phyloP scores from a whole-genome alignment of 1,284 basidiomycete species.

The Pascua guehoae region DNA sequence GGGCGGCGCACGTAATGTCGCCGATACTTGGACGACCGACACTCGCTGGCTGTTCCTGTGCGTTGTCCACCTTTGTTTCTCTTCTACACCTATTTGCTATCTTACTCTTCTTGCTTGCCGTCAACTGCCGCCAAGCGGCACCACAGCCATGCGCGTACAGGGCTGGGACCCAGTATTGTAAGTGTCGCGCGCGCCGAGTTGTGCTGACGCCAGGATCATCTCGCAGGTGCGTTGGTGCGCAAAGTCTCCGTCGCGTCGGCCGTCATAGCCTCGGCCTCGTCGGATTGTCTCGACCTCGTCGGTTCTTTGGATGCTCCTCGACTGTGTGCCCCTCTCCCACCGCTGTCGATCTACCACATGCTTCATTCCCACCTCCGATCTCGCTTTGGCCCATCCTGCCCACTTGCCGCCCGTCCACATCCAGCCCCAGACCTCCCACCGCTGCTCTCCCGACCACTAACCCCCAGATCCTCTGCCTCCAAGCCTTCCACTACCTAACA shows the following conservation, averaged over 20 bases:
- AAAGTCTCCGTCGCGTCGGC: no score
- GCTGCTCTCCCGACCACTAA: background rate
- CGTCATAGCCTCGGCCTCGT: no score
- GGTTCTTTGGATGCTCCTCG: background rate
- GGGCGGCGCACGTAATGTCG: no score
- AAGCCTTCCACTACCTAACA: slow-evolving; percentile 86
- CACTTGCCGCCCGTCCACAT: background rate
- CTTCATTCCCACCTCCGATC: slow-evolving; percentile 59
- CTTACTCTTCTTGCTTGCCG: background rate
- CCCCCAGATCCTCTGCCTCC: slow-evolving; percentile 78
- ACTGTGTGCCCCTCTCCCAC: background rate
- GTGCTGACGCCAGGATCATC: slow-evolving; percentile 41
- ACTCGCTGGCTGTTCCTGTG: background rate
- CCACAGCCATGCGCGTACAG: slow-evolving; percentile 41
- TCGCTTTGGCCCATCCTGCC: slow-evolving; percentile 60
- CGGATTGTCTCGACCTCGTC: no score
- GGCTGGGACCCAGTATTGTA: slow-evolving; percentile 51
- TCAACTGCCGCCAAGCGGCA: background rate
- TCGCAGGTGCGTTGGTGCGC: slow-evolving; percentile 37
- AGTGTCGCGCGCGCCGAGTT: slow-evolving; percentile 10
- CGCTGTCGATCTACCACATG: background rate
- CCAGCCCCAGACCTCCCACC: background rate
- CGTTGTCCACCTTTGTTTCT: background rate
- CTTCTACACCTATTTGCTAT: background rate
- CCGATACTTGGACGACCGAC: no score